These are phyloP conservation scores for Metschnikowia vanudenii DNA, from an alignment of 805 yeast genomes.

Conservation along the genomic window DNA sequence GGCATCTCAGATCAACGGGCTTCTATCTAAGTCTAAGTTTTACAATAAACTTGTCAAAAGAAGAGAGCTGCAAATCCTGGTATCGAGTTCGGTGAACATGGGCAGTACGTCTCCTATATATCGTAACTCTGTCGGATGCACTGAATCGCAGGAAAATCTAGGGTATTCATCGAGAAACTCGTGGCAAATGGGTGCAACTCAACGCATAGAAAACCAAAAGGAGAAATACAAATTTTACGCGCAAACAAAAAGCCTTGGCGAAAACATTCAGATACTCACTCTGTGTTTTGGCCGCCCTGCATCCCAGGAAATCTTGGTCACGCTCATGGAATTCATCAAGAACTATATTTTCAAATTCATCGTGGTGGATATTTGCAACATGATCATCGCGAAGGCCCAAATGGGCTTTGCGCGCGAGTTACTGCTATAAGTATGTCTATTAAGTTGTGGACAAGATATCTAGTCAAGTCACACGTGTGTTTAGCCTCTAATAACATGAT, in stretches of 20 bases:
- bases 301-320: constrained; percentile 21
- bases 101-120: constrained; percentile 24
- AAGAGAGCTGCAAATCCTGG: constrained; percentile 31
- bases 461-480: neutral
- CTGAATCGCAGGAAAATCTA: constrained; percentile 14
- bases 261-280: constrained; percentile 13
- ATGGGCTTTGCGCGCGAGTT: constrained; percentile 1
- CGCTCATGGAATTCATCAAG: constrained; percentile 37
- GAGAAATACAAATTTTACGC: constrained; percentile 36
- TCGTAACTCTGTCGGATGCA: constrained; percentile 19
- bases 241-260: constrained; percentile 25
- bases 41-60: constrained; percentile 38
- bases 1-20: constrained; percentile 17
- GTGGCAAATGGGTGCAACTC: constrained; percentile 11
- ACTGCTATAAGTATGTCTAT: neutral
- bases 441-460: neutral
- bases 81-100: constrained; percentile 14
- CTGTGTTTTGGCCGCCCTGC: constrained; percentile 14
- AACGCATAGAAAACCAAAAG: constrained; percentile 31
- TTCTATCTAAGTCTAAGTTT: constrained; percentile 34
- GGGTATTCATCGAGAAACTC: constrained; percentile 20
- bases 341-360: constrained; percentile 35
- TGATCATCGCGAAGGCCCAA: constrained; percentile 26
- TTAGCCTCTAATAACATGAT: neutral
- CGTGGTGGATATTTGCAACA: constrained; percentile 35